A percentile compares a stretch with the other conserved stretches of the same genome.
Evolutionary conservation across 78 protist genomes (phyloP).

Genomic region (Dictyostelium intermedium): DNA sequence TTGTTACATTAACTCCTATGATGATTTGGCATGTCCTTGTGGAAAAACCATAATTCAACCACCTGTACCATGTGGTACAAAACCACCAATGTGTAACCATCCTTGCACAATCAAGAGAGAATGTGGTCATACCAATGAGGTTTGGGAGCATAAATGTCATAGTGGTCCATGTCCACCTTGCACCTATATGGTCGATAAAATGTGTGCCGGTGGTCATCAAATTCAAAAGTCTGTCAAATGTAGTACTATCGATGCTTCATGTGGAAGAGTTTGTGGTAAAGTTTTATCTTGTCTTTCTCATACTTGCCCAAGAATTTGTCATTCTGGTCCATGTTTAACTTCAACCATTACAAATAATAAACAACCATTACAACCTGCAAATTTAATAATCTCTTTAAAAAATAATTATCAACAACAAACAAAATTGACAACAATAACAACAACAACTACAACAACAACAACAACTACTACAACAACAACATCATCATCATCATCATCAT

Average conservation of each 20-base stretch:
- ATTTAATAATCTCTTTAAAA: neutral
- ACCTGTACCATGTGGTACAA: slow-evolving; percentile 82
- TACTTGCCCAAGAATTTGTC: slow-evolving; percentile 71
- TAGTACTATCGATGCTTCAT: slow-evolving; percentile 61
- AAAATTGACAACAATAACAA: neutral
- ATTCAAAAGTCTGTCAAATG: slow-evolving; percentile 71
- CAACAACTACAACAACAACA: neutral
- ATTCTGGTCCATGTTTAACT: slow-evolving; percentile 71
- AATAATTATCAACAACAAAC: neutral
- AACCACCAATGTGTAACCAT: slow-evolving; percentile 74
- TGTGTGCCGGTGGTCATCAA: slow-evolving; percentile 88
- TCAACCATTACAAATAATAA: neutral
- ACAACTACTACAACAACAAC: neutral
- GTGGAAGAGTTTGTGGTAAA: slow-evolving; percentile 83
- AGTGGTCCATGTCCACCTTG: slow-evolving; percentile 85
- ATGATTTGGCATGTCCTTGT: slow-evolving; percentile 74
- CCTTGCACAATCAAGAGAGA: slow-evolving; percentile 64
- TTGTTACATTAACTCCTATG: slow-evolving; percentile 51
- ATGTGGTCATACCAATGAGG: slow-evolving; percentile 82
- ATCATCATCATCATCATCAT: neutral
- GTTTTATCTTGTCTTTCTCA: slow-evolving; percentile 75
- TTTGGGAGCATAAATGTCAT: slow-evolving; percentile 85
- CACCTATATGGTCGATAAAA: slow-evolving; percentile 17
- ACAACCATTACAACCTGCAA: slow-evolving; percentile 10
- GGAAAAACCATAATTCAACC: slow-evolving; percentile 78